Evolutionary conservation across 768 basidiomycete genomes (phyloP).

Genomic region (Leucogyrophana mollusca): DNA sequence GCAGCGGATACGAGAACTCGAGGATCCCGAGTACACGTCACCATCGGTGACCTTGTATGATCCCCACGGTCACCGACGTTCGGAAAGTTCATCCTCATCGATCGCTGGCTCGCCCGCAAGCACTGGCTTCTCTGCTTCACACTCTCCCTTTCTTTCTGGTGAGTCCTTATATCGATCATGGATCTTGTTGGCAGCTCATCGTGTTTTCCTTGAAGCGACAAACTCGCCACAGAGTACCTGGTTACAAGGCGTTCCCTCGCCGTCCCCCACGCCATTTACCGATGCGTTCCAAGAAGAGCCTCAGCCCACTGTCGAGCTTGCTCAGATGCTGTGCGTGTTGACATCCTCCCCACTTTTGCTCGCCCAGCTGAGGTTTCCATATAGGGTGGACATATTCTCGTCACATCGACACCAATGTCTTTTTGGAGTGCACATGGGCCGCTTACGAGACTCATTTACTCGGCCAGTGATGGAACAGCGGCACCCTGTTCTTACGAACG

Average conservation of each 20-base stretch:
- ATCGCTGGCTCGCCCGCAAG: constrained; percentile 50
- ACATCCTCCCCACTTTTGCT: constrained; percentile 8
- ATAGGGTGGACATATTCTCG: constrained; percentile 71
- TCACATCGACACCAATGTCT: constrained; percentile 76
- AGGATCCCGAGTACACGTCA: constrained; percentile 69
- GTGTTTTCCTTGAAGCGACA: constrained; percentile 29
- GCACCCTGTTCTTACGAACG: constrained; percentile 76
- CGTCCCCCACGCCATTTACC: constrained; percentile 53
- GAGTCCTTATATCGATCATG: constrained; percentile 11
- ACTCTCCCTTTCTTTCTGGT: constrained; percentile 62
- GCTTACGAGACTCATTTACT: constrained; percentile 59
- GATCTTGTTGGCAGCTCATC: constrained; percentile 8
- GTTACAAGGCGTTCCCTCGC: constrained; percentile 47
- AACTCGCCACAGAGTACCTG: constrained; percentile 54
- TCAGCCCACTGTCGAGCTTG: constrained; percentile 56
- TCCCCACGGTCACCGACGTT: constrained; percentile 47
- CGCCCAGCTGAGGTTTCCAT: constrained; percentile 9
- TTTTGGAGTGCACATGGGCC: constrained; percentile 65
- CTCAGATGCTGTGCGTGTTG: constrained; percentile 60
- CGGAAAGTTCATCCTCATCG: constrained; percentile 54
- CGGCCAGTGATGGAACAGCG: constrained; percentile 57
- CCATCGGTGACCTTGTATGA: constrained; percentile 71
- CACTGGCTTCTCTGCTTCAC: constrained; percentile 49
- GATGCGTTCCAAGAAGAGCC: constrained; percentile 46
- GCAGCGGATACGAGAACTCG: constrained; percentile 68